Percentiles rank a stretch among this genome's conserved stretches.
Conservation (phyloP, 2,329 filamentous ascomycete species). For the Botrytis galanthina region DNA sequence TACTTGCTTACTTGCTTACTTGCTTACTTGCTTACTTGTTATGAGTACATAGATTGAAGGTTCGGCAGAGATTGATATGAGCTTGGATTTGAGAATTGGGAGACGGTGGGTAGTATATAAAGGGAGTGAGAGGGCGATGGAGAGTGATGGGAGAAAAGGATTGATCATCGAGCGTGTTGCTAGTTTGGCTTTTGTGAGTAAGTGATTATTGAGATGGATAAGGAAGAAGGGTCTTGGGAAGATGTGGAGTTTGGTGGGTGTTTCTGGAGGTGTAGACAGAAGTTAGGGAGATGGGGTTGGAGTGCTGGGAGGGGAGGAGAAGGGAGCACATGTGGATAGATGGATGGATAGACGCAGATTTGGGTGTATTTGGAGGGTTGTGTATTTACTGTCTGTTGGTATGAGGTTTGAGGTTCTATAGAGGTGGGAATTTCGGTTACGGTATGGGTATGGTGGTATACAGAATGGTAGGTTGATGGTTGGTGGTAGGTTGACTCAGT, state of each 20-base stretch:
- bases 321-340: no score
- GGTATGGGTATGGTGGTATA: not conserved
- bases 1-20: no score
- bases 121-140: no score
- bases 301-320: rapidly evolving
- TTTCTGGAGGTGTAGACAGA: no score
- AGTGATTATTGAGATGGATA: rapidly evolving
- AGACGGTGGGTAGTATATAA: not conserved
- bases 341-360: not conserved
- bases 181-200: not conserved
- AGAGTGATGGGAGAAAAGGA: no score
- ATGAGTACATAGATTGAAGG: no score
- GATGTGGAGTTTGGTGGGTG: no score
- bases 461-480: not conserved
- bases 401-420: not conserved
- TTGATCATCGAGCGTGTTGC: not conserved
- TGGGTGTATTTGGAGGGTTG: no score
- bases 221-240: not conserved
- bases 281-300: no score
- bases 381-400: not conserved
- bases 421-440: not conserved
- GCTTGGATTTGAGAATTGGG: not conserved
- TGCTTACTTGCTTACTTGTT: no score
- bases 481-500: not conserved
- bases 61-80: no score